These are phyloP conservation scores for Alternaria incomplexa DNA, from an alignment of 2,329 filamentous ascomycete species.

Conservation along the genomic window DNA sequence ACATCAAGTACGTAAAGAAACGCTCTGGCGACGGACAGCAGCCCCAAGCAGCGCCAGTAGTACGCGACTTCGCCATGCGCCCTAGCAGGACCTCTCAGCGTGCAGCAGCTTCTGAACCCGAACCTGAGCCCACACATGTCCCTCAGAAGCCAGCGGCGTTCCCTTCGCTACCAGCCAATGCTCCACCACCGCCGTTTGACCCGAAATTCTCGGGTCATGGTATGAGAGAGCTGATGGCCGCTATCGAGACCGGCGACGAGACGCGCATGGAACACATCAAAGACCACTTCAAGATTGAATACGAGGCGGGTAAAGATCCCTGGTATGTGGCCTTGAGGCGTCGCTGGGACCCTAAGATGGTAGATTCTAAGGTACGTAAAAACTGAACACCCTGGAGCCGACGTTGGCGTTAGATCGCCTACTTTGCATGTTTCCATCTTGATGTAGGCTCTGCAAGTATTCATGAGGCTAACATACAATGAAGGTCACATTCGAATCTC, in stretches of 20 bases:
- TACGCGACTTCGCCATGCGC: neutral
- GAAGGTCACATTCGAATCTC: slow-evolving; percentile 19
- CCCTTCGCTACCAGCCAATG: slow-evolving; percentile 1
- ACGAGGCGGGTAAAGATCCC: neutral
- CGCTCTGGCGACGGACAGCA: neutral
- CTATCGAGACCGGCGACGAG: neutral
- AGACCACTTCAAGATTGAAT: slow-evolving; percentile 7
- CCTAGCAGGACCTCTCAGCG: neutral
- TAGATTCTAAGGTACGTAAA: slow-evolving; percentile 1
- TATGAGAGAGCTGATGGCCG: slow-evolving; percentile 4
- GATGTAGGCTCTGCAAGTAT: neutral
- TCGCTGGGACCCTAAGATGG: neutral
- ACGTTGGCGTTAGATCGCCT: neutral
- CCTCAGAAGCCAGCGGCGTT: slow-evolving; percentile 9
- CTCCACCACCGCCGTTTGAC: neutral
- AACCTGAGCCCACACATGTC: neutral
- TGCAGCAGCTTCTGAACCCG: neutral
- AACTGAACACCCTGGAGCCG: neutral
- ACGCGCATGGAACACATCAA: neutral
- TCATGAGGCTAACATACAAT: neutral
- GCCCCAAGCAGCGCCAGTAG: neutral
- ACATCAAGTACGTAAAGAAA: slow-evolving; percentile 3
- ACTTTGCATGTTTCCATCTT: neutral
- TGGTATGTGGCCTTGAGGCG: slow-evolving; percentile 19
- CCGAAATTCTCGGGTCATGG: neutral